phyloP scores from a whole-genome alignment of 2,329 filamentous ascomycete genomes.

The Pestalotiopsis sp. region DNA sequence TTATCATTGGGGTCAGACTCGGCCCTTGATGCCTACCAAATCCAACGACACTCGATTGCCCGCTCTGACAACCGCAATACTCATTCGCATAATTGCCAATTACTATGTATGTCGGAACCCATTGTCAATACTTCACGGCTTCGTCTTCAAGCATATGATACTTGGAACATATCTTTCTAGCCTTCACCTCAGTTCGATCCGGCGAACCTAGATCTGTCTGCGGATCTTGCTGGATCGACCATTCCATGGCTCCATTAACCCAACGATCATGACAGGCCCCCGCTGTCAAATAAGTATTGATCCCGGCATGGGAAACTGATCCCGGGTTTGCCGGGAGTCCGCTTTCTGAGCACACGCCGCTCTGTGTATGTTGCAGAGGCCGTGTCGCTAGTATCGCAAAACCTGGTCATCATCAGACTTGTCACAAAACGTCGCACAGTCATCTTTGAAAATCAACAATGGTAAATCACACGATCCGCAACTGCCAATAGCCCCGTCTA shows the following conservation, averaged over 20 bases:
- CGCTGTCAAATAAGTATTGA: not conserved
- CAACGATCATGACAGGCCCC: not conserved
- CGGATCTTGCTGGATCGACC: not conserved
- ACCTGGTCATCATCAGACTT: not conserved
- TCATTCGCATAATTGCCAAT: not conserved
- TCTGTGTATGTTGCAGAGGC: not conserved
- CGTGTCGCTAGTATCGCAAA: not conserved
- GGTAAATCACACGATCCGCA: not conserved
- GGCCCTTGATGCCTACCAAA: slow-evolving; percentile 6
- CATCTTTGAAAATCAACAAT: not conserved
- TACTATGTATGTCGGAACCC: not conserved
- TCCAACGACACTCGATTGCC: not conserved
- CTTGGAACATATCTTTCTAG: not conserved
- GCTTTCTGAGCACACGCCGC: not conserved
- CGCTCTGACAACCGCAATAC: too few relatives aligned
- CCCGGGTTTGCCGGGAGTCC: not conserved
- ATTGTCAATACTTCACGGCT: too few relatives aligned
- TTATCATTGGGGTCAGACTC: not conserved
- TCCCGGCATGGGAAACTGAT: not conserved
- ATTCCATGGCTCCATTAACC: not conserved
- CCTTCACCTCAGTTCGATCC: not conserved
- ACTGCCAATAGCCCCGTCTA: not conserved
- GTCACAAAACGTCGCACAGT: not conserved
- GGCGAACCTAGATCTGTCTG: not conserved
- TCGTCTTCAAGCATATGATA: not conserved